These are phyloP conservation scores for Hypomyces rosellus DNA, from an alignment of 2,329 filamentous ascomycete species.

Conservation along the genomic window DNA sequence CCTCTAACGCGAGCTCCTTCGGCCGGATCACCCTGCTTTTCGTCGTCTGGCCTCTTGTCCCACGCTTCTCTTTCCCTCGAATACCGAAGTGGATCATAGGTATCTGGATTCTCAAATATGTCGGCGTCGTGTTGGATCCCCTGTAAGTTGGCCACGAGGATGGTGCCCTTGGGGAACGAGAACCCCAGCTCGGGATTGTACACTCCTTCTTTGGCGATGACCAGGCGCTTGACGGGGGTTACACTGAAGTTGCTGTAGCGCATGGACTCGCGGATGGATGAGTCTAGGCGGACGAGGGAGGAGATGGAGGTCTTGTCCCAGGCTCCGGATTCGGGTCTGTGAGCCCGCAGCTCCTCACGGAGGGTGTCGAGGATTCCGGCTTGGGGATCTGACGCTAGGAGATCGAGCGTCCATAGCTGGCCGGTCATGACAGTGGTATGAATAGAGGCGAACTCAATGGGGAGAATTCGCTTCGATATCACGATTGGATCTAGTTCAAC, in stretches of 20 bases:
- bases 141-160: constrained; percentile 37
- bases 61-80: constrained; percentile 35
- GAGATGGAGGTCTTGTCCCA: constrained; percentile 43
- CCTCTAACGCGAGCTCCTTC: constrained; percentile 29
- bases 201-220: constrained; percentile 38
- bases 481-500: constrained; percentile 40
- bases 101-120: constrained; percentile 34
- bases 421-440: constrained; percentile 51
- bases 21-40: constrained; percentile 24
- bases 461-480: constrained; percentile 46
- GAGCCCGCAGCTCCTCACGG: constrained; percentile 33
- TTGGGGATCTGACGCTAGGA: constrained; percentile 34
- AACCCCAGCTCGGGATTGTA: constrained; percentile 28
- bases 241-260: constrained; percentile 41
- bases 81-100: constrained; percentile 46
- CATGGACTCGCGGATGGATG: constrained; percentile 48
- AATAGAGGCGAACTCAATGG: constrained; percentile 53
- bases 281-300: constrained; percentile 41
- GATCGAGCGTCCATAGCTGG: constrained; percentile 40
- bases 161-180: constrained; percentile 34
- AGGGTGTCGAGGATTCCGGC: constrained; percentile 32
- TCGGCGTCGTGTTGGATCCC: constrained; percentile 42
- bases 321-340: constrained; percentile 22
- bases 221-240: constrained; percentile 41
- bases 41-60: constrained; percentile 21